Percentiles rank a stretch among this genome's conserved stretches.
These are phyloP conservation scores for Talaromyces borbonicus DNA, from an alignment of 495 filamentous ascomycete species.

Conservation along the genomic window DNA sequence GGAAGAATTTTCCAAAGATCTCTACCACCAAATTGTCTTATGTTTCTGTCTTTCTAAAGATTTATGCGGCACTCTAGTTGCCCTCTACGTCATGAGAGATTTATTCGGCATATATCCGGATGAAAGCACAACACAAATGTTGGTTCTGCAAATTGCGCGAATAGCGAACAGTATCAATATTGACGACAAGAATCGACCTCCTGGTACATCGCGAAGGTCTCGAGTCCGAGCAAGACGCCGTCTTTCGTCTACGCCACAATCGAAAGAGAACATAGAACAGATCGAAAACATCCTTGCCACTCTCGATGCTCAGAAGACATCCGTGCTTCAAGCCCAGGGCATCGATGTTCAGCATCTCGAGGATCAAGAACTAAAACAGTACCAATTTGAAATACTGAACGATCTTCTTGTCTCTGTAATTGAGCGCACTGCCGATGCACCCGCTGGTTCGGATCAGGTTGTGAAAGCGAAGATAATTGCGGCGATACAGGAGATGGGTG, in stretches of 20 bases:
- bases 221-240: slow-evolving; percentile 30
- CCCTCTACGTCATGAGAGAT: slow-evolving; percentile 44
- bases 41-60: slow-evolving; percentile 45
- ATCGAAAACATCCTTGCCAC: slow-evolving; percentile 28
- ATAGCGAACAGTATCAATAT: slow-evolving; percentile 28
- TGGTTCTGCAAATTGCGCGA: slow-evolving; percentile 42
- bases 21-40: slow-evolving; percentile 48
- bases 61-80: slow-evolving; percentile 50
- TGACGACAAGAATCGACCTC: neutral
- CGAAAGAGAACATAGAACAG: slow-evolving; percentile 35
- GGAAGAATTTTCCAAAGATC: slow-evolving; percentile 36
- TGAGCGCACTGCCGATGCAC: slow-evolving; percentile 24
- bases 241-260: slow-evolving; percentile 30
- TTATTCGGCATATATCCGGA: slow-evolving; percentile 46
- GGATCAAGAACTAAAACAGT: slow-evolving; percentile 31
- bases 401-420: slow-evolving; percentile 43
- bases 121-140: slow-evolving; percentile 37
- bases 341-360: slow-evolving; percentile 28
- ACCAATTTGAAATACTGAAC: slow-evolving; percentile 40
- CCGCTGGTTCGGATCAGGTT: slow-evolving; percentile 14
- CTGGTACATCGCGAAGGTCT: neutral
- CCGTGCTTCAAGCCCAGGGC: slow-evolving; percentile 25
- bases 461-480: slow-evolving; percentile 33
- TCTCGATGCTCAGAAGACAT: slow-evolving; percentile 26
- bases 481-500: slow-evolving; percentile 48